Evolutionary conservation across 805 yeast genomes (phyloP).

Genomic region (Wickerhamomyces hampshirensis): DNA sequence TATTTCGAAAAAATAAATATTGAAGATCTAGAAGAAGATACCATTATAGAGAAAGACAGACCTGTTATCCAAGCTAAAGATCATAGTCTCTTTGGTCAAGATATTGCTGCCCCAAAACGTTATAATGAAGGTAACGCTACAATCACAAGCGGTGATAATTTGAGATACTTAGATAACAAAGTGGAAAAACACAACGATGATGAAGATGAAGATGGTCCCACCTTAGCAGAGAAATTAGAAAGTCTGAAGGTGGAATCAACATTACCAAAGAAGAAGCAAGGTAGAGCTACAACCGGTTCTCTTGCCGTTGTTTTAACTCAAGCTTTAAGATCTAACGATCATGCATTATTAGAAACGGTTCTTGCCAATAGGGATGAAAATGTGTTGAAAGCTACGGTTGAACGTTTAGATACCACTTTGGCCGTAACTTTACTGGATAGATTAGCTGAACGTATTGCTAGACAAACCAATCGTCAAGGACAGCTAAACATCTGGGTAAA

Average conservation of each 20-base stretch:
- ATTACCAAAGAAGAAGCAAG: conserved; percentile 30
- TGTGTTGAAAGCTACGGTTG: conserved; percentile 49
- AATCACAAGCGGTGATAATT: conserved; percentile 60
- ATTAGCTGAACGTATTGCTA: conserved; percentile 55
- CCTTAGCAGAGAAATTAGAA: conserved; percentile 52
- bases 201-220: conserved; percentile 42
- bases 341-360: conserved; percentile 79
- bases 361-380: conserved; percentile 48
- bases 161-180: conserved; percentile 47
- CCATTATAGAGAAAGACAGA: conserved; percentile 29
- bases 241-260: conserved; percentile 25
- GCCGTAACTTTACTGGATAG: conserved; percentile 54
- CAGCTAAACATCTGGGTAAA: conserved; percentile 72
- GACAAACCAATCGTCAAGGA: conserved; percentile 49
- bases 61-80: conserved; percentile 38
- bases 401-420: conserved; percentile 48
- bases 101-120: conserved; percentile 46
- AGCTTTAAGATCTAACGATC: conserved; percentile 84
- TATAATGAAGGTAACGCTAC: conserved; percentile 60
- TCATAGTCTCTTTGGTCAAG: conserved; percentile 37
- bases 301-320: conserved; percentile 82
- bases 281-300: conserved; percentile 65
- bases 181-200: conserved; percentile 37
- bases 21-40: conserved; percentile 28
- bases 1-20: conserved; percentile 52